phyloP scores from a whole-genome alignment of 2,329 filamentous ascomycete species.

The Botrytis tulipae region DNA sequence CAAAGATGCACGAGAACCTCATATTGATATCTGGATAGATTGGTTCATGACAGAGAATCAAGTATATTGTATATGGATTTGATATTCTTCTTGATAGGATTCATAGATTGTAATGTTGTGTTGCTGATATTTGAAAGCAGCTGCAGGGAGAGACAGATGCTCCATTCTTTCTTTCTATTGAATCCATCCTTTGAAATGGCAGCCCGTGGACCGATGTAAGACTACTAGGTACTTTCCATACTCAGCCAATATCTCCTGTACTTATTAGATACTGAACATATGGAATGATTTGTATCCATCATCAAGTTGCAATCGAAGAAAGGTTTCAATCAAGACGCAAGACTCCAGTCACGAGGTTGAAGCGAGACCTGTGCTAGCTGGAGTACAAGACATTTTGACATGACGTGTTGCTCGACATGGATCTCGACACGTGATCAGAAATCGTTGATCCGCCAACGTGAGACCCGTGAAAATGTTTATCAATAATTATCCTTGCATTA shows the following conservation, averaged over 20 bases:
- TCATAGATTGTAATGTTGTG: too few species aligned
- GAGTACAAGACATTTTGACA: neutral
- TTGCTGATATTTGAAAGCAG: too few species aligned
- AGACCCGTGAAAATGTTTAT: constrained; percentile 8
- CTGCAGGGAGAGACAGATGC: neutral
- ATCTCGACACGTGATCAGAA: neutral
- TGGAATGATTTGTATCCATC: neutral
- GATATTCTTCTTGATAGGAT: neutral
- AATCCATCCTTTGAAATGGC: too few species aligned
- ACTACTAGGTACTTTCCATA: too few species aligned
- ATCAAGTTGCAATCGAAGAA: neutral
- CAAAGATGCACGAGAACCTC: neutral
- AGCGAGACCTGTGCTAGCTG: neutral
- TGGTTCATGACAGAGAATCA: neutral
- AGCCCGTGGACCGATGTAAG: too few species aligned
- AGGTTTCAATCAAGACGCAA: neutral
- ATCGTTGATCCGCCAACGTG: constrained; percentile 1
- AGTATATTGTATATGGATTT: neutral
- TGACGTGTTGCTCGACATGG: neutral
- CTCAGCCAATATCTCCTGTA: too few species aligned
- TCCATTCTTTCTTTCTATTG: too few species aligned
- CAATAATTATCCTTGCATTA: constrained; percentile 10
- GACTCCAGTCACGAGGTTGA: neutral
- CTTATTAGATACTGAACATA: too few species aligned
- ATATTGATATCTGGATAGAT: neutral